Conservation (phyloP, 2,329 filamentous ascomycete genomes). For the Trichoderma hamatum region DNA sequence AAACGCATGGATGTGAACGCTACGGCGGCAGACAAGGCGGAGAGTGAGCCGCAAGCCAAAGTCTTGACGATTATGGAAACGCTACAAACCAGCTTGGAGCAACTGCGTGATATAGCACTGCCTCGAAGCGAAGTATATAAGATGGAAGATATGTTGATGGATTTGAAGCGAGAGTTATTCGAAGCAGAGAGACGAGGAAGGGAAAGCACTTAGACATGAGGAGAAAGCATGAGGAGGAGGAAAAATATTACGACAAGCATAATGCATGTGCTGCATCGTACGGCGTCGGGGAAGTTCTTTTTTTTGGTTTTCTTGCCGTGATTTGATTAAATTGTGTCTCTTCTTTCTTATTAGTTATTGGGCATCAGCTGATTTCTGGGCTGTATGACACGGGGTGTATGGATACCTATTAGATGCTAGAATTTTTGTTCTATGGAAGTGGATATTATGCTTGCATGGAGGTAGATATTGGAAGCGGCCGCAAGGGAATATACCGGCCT, state of each 20-base stretch:
- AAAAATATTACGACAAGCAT: conserved; percentile 30
- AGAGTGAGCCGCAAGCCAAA: conserved; percentile 27
- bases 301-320: background rate
- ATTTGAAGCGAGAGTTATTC: conserved; percentile 74
- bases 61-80: conserved; percentile 38
- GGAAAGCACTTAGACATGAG: conserved; percentile 19
- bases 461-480: conserved; percentile 1
- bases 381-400: conserved; percentile 10
- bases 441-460: conserved; percentile 6
- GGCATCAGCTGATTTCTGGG: conserved; percentile 6
- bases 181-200: conserved; percentile 66
- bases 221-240: conserved; percentile 28
- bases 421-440: background rate
- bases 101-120: conserved; percentile 62
- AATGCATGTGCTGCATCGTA: conserved; percentile 21
- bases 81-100: conserved; percentile 51
- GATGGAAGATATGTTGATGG: conserved; percentile 78
- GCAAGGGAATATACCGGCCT: background rate
- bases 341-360: background rate
- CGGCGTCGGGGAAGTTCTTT: conserved; percentile 17
- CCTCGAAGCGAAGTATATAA: conserved; percentile 67
- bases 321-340: background rate
- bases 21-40: conserved; percentile 10
- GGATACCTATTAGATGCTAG: conserved; percentile 9
- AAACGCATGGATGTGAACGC: background rate